A percentile compares a stretch with the other conserved stretches of the same genome.
Conservation (phyloP, 2,329 filamentous ascomycete genomes). For the Fusarium incarnatum region DNA sequence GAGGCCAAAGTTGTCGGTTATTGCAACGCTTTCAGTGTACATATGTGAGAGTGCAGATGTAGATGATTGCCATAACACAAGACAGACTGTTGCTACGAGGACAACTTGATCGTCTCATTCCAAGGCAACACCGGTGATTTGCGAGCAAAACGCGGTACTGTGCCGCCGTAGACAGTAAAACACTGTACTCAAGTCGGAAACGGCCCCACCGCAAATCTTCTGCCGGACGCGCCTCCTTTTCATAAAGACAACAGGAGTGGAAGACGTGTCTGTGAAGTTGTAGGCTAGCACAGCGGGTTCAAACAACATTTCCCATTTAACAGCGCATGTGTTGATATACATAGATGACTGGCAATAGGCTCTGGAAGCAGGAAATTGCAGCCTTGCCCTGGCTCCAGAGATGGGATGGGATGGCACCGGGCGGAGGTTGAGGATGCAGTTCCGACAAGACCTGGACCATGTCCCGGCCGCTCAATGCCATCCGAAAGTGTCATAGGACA, state of each 20-base stretch:
- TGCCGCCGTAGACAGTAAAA: neutral
- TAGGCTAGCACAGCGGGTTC: constrained; percentile 24
- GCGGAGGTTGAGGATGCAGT: constrained; percentile 27
- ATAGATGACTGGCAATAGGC: neutral
- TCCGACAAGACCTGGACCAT: constrained; percentile 37
- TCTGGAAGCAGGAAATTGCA: neutral
- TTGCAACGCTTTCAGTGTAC: neutral
- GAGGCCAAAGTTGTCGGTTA: neutral
- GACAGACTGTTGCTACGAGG: neutral
- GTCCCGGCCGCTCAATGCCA: constrained; percentile 10
- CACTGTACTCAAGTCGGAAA: constrained; percentile 31
- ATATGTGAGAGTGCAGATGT: neutral
- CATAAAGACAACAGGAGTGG: neutral
- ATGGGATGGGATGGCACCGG: constrained; percentile 3
- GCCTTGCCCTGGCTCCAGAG: neutral
- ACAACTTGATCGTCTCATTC: neutral
- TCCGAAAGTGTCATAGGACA: constrained; percentile 21
- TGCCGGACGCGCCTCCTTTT: constrained; percentile 33
- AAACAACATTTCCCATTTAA: constrained; percentile 14
- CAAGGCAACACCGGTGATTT: neutral
- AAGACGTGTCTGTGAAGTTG: constrained; percentile 16
- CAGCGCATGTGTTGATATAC: constrained; percentile 3
- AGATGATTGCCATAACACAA: neutral
- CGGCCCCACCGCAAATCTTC: constrained; percentile 34
- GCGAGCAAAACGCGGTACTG: constrained; percentile 11